Conservation (phyloP, 2,329 filamentous ascomycete species). For the Grosmannia huntii region DNA sequence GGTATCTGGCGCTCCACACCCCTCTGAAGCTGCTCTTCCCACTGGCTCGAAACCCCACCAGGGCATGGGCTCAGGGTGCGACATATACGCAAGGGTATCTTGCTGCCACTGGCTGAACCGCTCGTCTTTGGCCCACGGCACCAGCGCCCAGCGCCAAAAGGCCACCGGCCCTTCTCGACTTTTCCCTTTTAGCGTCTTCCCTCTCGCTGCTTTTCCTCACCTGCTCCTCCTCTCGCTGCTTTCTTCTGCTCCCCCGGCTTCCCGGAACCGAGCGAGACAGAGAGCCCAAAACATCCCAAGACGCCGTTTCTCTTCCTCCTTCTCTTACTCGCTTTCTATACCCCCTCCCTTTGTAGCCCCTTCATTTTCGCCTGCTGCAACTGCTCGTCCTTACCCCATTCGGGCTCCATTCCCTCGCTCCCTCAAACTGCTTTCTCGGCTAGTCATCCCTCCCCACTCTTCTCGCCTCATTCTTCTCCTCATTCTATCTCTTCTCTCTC, state of each 20-base stretch:
- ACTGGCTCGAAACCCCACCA: not conserved
- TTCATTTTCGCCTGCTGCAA: not conserved
- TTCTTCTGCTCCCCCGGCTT: not conserved
- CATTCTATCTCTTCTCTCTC: not conserved
- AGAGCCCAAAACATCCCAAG: not conserved
- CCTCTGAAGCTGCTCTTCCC: not conserved
- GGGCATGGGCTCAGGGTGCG: not conserved
- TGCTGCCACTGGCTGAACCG: not conserved
- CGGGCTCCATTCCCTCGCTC: not conserved
- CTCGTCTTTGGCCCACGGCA: conserved; percentile 23
- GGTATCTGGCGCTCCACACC: not conserved
- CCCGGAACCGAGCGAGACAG: not conserved
- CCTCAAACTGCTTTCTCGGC: not conserved
- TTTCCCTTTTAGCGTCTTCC: not conserved
- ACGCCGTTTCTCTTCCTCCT: not conserved
- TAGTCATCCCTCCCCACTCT: not conserved
- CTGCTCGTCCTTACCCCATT: not conserved
- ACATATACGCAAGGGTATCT: not conserved
- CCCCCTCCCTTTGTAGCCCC: not conserved
- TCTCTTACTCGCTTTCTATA: not conserved
- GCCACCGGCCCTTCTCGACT: not conserved
- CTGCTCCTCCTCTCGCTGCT: not conserved
- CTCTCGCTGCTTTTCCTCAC: not conserved
- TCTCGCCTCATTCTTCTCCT: not conserved
- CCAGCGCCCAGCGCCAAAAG: not conserved